These are phyloP conservation scores for Ambrosia artemisiifolia DNA, from an alignment of 129 eudicot genomes.

Conservation along the genomic window DNA sequence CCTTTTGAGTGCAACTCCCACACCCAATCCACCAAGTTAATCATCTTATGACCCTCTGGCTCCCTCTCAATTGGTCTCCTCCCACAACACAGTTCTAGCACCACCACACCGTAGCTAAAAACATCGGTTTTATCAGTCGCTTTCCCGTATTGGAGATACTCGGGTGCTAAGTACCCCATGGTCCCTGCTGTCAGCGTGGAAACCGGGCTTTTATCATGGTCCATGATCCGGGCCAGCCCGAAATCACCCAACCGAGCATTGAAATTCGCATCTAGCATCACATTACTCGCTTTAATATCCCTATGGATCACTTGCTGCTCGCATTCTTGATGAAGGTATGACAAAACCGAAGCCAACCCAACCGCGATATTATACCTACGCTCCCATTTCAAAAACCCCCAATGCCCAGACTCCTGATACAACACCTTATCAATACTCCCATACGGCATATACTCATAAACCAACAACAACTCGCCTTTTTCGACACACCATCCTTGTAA, in stretches of 20 bases:
- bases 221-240: constrained; percentile 88
- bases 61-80: constrained; percentile 83
- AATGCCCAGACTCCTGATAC: constrained; percentile 42
- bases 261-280: constrained; percentile 68
- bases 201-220: constrained; percentile 83
- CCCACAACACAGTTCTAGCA: constrained; percentile 82
- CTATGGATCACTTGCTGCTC: constrained; percentile 92
- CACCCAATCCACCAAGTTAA: constrained; percentile 88
- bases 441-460: constrained; percentile 84
- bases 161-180: constrained; percentile 93
- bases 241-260: constrained; percentile 80
- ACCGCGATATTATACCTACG: constrained; percentile 65
- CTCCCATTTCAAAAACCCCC: constrained; percentile 54
- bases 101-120: constrained; percentile 83
- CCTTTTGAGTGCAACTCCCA: constrained; percentile 78
- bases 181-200: constrained; percentile 95
- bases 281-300: constrained; percentile 83
- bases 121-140: constrained; percentile 89
- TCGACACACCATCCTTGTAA: constrained; percentile 96
- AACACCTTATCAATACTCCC: constrained; percentile 74
- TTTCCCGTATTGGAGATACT: constrained; percentile 82
- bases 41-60: constrained; percentile 48
- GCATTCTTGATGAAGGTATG: constrained; percentile 88
- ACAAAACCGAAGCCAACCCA: constrained; percentile 78
- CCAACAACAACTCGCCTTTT: constrained; percentile 76